A percentile compares a stretch with the other conserved stretches of the same genome.
phyloP scores from a whole-genome alignment of 1,139 yeast genomes.

The Kodamaea sp. region DNA sequence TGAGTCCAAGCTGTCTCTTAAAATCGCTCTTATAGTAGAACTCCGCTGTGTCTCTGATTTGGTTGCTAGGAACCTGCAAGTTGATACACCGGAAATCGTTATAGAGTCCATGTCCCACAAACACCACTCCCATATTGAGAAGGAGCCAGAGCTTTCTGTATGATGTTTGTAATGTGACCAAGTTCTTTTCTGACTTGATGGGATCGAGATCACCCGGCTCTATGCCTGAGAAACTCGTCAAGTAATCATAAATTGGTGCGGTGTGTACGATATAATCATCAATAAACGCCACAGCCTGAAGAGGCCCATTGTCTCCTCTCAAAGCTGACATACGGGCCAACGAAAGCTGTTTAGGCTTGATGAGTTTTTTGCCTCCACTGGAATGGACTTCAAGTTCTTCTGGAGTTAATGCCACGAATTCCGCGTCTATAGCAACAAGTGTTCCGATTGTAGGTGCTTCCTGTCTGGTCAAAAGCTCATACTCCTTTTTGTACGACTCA shows the following conservation, averaged over 20 bases:
- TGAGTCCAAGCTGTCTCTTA: conserved; percentile 78
- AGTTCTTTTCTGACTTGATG: conserved; percentile 57
- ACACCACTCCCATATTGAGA: conserved; percentile 83
- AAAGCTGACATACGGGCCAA: conserved; percentile 89
- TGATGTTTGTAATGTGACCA: conserved; percentile 82
- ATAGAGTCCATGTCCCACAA: conserved; percentile 91
- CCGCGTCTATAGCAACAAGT: conserved; percentile 93
- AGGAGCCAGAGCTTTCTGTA: conserved; percentile 88
- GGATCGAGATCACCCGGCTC: conserved; percentile 90
- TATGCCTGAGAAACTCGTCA: conserved; percentile 90
- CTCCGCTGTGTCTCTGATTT: conserved; percentile 87
- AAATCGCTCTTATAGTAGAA: conserved; percentile 71
- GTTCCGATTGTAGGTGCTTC: conserved; percentile 79
- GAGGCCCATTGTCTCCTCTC: conserved; percentile 68
- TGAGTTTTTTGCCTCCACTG: conserved; percentile 66
- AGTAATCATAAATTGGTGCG: conserved; percentile 74
- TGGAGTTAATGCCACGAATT: conserved; percentile 80
- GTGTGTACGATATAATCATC: conserved; percentile 89
- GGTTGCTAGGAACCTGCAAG: conserved; percentile 79
- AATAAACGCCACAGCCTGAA: conserved; percentile 77
- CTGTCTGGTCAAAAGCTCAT: conserved; percentile 58
- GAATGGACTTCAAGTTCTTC: conserved; percentile 76
- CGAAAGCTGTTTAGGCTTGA: conserved; percentile 75
- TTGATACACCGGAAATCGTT: conserved; percentile 94
- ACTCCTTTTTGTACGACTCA: conserved; percentile 59